phyloP scores from a whole-genome alignment of 768 basidiomycete genomes.

The Leccinum uliginosum region DNA sequence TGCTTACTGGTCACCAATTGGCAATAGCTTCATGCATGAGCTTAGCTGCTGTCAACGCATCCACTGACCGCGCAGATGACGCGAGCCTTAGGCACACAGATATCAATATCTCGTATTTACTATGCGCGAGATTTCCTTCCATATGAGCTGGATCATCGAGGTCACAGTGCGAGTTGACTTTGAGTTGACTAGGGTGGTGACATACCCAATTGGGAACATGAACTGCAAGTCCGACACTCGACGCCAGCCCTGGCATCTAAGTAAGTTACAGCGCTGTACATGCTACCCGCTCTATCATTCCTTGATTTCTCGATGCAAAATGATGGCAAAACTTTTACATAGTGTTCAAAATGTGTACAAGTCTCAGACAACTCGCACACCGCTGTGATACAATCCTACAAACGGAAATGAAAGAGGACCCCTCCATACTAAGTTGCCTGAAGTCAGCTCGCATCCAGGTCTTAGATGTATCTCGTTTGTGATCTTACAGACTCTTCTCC shows the following conservation, averaged over 20 bases:
- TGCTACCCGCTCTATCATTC: no score
- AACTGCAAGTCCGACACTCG: no score
- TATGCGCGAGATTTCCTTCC: constrained; percentile 91
- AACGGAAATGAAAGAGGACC: neutral
- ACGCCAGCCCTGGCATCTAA: no score
- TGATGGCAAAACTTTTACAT: neutral
- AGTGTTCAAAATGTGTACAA: neutral
- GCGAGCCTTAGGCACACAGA: no score
- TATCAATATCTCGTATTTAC: no score
- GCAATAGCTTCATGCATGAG: constrained; percentile 94
- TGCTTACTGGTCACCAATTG: constrained; percentile 85
- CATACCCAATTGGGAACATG: no score
- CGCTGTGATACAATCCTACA: neutral
- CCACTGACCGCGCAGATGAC: no score
- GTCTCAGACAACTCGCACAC: neutral
- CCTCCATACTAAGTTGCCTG: neutral
- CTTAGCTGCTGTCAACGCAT: no score
- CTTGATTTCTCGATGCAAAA: neutral
- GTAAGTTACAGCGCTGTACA: no score
- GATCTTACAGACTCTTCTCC: neutral
- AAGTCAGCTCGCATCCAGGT: neutral
- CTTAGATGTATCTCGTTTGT: neutral
- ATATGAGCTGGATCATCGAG: no score
- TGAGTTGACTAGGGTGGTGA: no score
- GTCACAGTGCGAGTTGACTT: no score